Percentiles rank a stretch among this genome's conserved stretches.
These are phyloP conservation scores for Fusarium camptoceras DNA, from an alignment of 2,329 filamentous ascomycete genomes.

Conservation along the genomic window DNA sequence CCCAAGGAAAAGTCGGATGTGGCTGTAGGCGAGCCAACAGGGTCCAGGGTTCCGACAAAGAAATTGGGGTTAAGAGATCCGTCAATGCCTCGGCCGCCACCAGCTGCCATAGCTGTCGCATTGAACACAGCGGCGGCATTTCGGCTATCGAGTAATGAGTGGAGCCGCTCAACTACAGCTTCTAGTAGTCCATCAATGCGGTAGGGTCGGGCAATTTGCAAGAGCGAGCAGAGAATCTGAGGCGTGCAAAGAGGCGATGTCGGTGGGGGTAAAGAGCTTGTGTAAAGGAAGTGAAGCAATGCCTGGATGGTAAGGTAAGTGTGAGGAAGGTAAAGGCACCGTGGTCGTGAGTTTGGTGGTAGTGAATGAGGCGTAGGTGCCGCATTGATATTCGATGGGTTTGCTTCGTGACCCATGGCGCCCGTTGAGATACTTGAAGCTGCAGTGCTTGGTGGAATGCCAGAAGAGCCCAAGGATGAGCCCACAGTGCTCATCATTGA, in stretches of 20 bases:
- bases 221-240: conserved; percentile 92
- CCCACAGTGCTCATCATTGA: conserved; percentile 59
- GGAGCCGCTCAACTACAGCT: conserved; percentile 89
- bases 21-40: conserved; percentile 51
- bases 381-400: conserved; percentile 60
- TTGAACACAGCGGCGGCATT: conserved; percentile 99
- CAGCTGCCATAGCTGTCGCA: conserved; percentile 96
- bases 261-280: conserved; percentile 83
- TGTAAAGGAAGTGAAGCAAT: conserved; percentile 93
- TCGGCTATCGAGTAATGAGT: conserved; percentile 87
- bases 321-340: conserved; percentile 92
- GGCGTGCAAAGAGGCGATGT: conserved; percentile 87
- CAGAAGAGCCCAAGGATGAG: conserved; percentile 55
- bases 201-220: conserved; percentile 94
- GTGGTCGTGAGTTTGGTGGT: conserved; percentile 75
- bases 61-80: conserved; percentile 73
- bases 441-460: conserved; percentile 56
- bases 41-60: conserved; percentile 64
- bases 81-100: conserved; percentile 86
- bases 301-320: conserved; percentile 90
- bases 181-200: conserved; percentile 92
- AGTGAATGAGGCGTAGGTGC: conserved; percentile 68
- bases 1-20: conserved; percentile 52
- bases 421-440: conserved; percentile 58
- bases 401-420: conserved; percentile 53